Evolutionary conservation across 805 yeast genomes (phyloP).

Genomic region (Diddensiella caesifluorescens): DNA sequence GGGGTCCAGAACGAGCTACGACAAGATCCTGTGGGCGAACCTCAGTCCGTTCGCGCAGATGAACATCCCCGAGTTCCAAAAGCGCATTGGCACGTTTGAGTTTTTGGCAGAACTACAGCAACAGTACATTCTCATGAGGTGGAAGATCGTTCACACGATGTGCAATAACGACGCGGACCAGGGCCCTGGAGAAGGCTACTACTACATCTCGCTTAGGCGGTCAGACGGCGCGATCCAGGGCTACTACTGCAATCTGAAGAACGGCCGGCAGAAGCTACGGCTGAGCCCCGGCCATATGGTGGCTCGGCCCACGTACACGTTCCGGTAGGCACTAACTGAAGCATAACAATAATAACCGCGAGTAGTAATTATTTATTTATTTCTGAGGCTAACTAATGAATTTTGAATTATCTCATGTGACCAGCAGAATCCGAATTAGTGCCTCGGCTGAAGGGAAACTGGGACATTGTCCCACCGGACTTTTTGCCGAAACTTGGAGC

Average conservation of each 20-base stretch:
- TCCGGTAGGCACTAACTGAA: background rate
- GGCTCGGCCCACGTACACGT: conserved; percentile 4
- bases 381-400: too few species aligned
- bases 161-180: background rate
- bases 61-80: background rate
- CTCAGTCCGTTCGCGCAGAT: conserved; percentile 1
- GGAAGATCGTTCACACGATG: background rate
- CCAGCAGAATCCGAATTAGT: too few species aligned
- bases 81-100: conserved; percentile 1
- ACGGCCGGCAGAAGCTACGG: background rate
- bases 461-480: too few species aligned
- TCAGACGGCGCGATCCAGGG: conserved; percentile 6
- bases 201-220: conserved; percentile 1
- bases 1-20: conserved; percentile 1
- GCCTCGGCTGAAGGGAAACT: too few species aligned
- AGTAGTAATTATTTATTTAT: too few species aligned
- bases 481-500: too few species aligned
- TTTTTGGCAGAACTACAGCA: conserved; percentile 1
- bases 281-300: background rate
- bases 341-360: too few species aligned
- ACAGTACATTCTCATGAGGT: conserved; percentile 6
- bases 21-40: background rate
- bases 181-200: background rate
- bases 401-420: too few species aligned
- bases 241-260: background rate